Percentiles rank a stretch among this genome's conserved stretches.
These are phyloP conservation scores for Microstegium vimineum DNA, from an alignment of 176 grass and related monocot species.

Conservation along the genomic window DNA sequence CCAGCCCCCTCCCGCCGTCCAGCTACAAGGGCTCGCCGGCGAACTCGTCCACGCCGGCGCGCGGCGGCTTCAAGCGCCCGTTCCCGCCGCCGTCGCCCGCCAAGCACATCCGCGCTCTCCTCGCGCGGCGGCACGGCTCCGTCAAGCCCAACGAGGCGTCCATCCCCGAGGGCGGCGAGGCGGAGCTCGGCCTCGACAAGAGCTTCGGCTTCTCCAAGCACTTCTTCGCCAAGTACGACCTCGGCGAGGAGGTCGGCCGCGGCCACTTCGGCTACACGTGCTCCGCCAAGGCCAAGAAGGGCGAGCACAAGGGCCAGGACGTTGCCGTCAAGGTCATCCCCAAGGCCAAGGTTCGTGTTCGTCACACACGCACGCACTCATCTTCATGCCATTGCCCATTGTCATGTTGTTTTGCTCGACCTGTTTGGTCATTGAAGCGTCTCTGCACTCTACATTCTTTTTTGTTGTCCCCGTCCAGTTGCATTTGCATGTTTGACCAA, in stretches of 20 bases:
- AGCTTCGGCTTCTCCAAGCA: conserved; percentile 95
- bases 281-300: conserved; percentile 87
- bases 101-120: conserved; percentile 94
- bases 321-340: conserved; percentile 99
- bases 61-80: conserved; percentile 77
- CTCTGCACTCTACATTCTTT: background rate
- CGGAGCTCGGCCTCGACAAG: conserved; percentile 85
- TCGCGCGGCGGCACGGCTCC: conserved; percentile 84
- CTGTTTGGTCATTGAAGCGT: conserved; percentile 11
- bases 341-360: conserved; percentile 92
- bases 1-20: conserved; percentile 81
- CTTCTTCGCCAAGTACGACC: conserved; percentile 93
- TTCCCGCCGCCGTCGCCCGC: conserved; percentile 97
- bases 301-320: conserved; percentile 92
- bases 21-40: conserved; percentile 88
- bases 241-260: conserved; percentile 88
- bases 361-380: background rate
- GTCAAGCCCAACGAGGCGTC: conserved; percentile 93
- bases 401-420: conserved; percentile 19
- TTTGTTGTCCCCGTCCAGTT: background rate
- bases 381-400: conserved; percentile 1
- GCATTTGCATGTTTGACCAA: conserved; percentile 28
- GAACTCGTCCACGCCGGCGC: conserved; percentile 86
- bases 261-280: conserved; percentile 99
- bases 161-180: conserved; percentile 89